Base-by-base conservation (phyloP, 495 filamentous ascomycete species). In the Daldinia concentrica region DNA sequence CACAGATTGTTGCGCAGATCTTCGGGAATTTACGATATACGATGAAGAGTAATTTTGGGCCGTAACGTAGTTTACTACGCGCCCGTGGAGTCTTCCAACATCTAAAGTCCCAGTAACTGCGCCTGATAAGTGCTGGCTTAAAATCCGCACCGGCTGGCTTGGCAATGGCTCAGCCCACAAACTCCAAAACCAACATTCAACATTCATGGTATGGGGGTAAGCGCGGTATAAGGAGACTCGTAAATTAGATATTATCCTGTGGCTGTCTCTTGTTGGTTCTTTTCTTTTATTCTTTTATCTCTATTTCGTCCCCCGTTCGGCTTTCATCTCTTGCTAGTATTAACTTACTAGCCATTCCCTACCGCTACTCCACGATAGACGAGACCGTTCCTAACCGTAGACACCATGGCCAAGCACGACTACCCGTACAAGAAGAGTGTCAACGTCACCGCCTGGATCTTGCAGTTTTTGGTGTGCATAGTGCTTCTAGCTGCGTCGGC, bases 371-470 rank as follows among this genome's bases (percentile, higher is more conserved):
- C 14, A 60, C 57, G 57, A 60, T 58, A 43, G 22, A 43, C 57
- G 24, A 60, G 8, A 30, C 19, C 19, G 43, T 24, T 11, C 19
- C 8, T 48, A 24, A 24, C 43, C 7, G 9, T 12, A 48, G 43
- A 48, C 43, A 17, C 29, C 56, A 69, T 73, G 65, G 72, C 64
- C 19, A 64, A 55, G 27, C 56, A 63, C 56, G 62, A 74, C 15
- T 70, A 76, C 29, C 74, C 69, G 37, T 76, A 73, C 50, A 68
- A 60, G 55, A 73, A 69, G 59, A 52, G 66, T n/a, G 36, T 76
- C 2, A 72, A 71, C 52, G 11, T 76, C 36, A 64, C 66, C 29
- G 70, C 67, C 8, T 76, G 74, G 74, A 30, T 73, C 9, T 17
- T 73, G 2, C 74, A 76, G 57, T 58, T 76, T 22, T 6, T 68